phyloP scores from a whole-genome alignment of 202 grass and related monocot species.

The Digitaria exilis region DNA sequence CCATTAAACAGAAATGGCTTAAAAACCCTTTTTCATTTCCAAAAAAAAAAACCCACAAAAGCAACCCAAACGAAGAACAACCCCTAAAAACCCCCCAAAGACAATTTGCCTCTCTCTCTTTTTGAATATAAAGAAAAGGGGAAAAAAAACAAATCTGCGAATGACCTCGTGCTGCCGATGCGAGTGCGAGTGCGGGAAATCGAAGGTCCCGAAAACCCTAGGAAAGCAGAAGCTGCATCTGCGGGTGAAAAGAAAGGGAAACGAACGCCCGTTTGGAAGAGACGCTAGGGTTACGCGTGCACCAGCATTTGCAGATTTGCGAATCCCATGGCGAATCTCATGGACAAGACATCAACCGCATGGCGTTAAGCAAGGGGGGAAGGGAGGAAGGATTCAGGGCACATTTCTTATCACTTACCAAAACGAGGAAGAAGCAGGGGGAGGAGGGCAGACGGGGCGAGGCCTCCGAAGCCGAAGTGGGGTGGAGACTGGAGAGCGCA shows the following conservation, averaged over 20 bases:
- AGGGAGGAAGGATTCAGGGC: neutral
- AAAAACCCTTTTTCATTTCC: too few relatives aligned
- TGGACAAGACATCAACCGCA: too few relatives aligned
- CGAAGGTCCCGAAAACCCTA: constrained; percentile 1
- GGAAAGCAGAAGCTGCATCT: neutral
- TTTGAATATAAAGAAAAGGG: too few relatives aligned
- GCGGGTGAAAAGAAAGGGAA: neutral
- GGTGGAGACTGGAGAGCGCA: too few relatives aligned
- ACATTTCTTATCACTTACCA: neutral
- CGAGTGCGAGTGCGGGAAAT: too few relatives aligned
- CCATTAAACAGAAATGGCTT: neutral
- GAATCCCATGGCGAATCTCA: too few relatives aligned
- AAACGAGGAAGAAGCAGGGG: neutral
- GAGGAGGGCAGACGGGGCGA: too few relatives aligned
- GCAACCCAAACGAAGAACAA: too few relatives aligned
- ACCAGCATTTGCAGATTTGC: constrained; percentile 18
- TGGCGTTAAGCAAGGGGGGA: neutral
- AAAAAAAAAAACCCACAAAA: too few relatives aligned
- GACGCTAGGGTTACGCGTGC: neutral
- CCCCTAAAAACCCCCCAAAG: too few relatives aligned
- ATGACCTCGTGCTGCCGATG: too few relatives aligned
- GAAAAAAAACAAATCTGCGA: neutral
- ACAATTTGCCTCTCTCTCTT: too few relatives aligned
- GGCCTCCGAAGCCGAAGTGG: neutral
- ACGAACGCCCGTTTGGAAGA: neutral